Percentiles rank a stretch among this genome's conserved stretches.
phyloP scores from a whole-genome alignment of 2,329 filamentous ascomycete genomes.

The Colletotrichum shisoi region DNA sequence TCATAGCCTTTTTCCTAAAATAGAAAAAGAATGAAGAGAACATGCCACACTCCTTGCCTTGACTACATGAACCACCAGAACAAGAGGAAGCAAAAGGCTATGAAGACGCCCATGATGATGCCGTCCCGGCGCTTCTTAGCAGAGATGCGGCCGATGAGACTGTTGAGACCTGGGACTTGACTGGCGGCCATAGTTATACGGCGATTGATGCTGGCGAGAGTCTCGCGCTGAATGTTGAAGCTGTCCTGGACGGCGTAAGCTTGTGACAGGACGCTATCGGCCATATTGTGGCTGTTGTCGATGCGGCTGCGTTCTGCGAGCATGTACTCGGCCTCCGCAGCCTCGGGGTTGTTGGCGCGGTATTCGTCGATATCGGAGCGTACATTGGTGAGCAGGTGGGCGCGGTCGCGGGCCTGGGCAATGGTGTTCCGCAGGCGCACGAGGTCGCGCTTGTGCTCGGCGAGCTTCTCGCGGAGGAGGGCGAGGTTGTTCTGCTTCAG shows the following conservation, averaged over 20 bases:
- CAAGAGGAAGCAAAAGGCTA: constrained; percentile 89
- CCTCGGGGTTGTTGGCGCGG: constrained; percentile 79
- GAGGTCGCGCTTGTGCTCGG: constrained; percentile 85
- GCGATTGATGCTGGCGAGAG: constrained; percentile 84
- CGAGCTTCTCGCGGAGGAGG: constrained; percentile 87
- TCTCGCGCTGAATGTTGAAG: constrained; percentile 87
- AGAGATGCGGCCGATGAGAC: constrained; percentile 89
- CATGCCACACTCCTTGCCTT: constrained; percentile 42
- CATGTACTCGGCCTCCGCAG: constrained; percentile 96
- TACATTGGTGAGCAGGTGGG: constrained; percentile 89
- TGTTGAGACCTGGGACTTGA: constrained; percentile 92
- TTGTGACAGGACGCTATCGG: constrained; percentile 90
- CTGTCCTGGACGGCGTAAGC: constrained; percentile 96
- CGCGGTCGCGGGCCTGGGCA: constrained; percentile 79
- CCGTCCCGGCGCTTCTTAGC: constrained; percentile 94
- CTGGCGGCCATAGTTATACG: constrained; percentile 88
- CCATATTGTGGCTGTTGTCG: constrained; percentile 88
- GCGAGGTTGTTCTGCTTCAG: constrained; percentile 97
- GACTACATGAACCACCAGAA: constrained; percentile 77
- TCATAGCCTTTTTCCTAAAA: constrained; percentile 1
- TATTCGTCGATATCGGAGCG: constrained; percentile 92
- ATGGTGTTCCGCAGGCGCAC: constrained; percentile 76
- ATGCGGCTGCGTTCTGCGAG: constrained; percentile 84
- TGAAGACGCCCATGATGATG: constrained; percentile 89
- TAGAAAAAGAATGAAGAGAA: neutral